Evolutionary conservation across 202 grass and related monocot genomes (phyloP), one percentile per base, ranked within the genome.

Genomic region (Dendrocalamus latiflorus): DNA sequence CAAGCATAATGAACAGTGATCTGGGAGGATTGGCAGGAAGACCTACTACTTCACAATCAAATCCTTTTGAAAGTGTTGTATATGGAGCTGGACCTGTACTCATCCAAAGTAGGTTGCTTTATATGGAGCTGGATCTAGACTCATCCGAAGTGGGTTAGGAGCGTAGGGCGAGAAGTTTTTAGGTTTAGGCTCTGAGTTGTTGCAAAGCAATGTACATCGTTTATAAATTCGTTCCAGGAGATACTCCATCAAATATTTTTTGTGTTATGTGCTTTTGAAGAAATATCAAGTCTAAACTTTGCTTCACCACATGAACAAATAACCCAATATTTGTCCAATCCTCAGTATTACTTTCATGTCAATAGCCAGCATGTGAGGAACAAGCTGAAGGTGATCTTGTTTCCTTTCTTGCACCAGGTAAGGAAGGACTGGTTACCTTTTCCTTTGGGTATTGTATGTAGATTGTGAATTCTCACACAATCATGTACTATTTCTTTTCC

Each of bases 321-420:
- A 69, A 91, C 90, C 45, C 86, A 91, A 79, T 91, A 86, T 83
- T 74, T 91, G 22, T 91, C 83, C 20, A 4, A 91, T 34, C 90
- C 90, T 70, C 90, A 91, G 42, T 91, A 89, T 55, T 91, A 89
- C 47, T 91, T 91, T 88, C 86, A 91, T 80, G 90, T 91, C 17
- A 91, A 91, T 63, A 88, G 79, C 45, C 90, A 88, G 86, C 86
- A 91, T 65, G 86, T 88, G 74, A 86, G 83, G 79, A 91, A 91
- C 86, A 91, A 91, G 82, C 1, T 1, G 26, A 28, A 91, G 83
- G 82, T 91, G 47, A 88, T 91, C 44, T 65, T 91, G 37, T 91
- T 88, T 38, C 90, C 90, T 55, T 91, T 91, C 78, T 45, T 86
- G 62, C 90, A 91, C 86, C 79, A 83, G 83, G 90, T 91, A 78